Evolutionary conservation across 345 rosid genomes (phyloP).

Genomic region (Sisymbrium irio): DNA sequence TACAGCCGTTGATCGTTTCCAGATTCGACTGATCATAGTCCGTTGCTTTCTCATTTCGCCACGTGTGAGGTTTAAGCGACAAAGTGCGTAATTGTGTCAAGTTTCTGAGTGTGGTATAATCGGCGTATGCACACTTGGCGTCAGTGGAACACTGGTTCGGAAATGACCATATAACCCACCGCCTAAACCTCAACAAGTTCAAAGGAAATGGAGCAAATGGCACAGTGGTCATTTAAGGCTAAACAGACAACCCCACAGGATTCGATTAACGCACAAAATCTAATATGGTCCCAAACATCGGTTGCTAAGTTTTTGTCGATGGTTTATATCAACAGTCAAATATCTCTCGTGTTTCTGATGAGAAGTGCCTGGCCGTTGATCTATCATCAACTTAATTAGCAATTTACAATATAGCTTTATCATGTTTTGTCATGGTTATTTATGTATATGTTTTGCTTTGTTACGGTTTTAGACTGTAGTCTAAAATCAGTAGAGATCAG

Average conservation of each 20-base stretch:
- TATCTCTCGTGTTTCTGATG: background rate
- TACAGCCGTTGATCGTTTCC: slow-evolving; percentile 7
- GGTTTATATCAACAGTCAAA: slow-evolving; percentile 6
- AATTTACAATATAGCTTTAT: background rate
- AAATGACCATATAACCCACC: slow-evolving; percentile 9
- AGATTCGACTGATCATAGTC: background rate
- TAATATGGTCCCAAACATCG: slow-evolving; percentile 26
- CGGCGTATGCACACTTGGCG: slow-evolving; percentile 17
- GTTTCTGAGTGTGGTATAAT: slow-evolving; percentile 9
- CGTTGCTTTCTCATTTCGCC: background rate
- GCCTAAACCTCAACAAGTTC: background rate
- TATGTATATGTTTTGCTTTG: slow-evolving; percentile 25
- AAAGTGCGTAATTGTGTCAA: slow-evolving; percentile 16
- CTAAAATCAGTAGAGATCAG: slow-evolving; percentile 16
- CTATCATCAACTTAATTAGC: slow-evolving; percentile 1
- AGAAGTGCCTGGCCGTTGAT: slow-evolving; percentile 36
- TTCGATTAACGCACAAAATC: slow-evolving; percentile 30
- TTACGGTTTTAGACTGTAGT: slow-evolving; percentile 6
- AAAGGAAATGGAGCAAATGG: background rate
- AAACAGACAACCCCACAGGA: slow-evolving; percentile 31
- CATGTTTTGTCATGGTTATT: slow-evolving; percentile 35
- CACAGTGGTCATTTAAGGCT: background rate
- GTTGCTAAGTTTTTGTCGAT: slow-evolving; percentile 25
- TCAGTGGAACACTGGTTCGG: background rate
- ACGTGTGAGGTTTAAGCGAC: slow-evolving; percentile 3